Evolutionary conservation across 1,139 yeast species (phyloP).

Genomic region (Candida pseudoviswanathii): DNA sequence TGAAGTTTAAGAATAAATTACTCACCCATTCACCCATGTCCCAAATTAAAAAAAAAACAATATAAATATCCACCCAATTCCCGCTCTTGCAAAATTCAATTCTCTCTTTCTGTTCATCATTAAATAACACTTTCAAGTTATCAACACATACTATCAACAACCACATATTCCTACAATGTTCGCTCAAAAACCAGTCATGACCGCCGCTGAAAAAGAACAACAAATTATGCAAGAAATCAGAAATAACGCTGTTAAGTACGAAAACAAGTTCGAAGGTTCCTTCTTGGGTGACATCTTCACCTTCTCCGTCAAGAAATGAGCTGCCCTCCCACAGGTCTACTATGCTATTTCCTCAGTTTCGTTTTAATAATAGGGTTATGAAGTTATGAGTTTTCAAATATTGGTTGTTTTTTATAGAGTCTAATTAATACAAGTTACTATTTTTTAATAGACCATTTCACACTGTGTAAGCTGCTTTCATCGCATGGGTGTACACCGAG

Average conservation of each 20-base stretch:
- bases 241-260: constrained; percentile 36
- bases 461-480: not conserved
- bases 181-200: constrained; percentile 23
- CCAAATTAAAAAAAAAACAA: too few species aligned
- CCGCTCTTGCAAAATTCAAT: not conserved
- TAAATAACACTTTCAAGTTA: not conserved
- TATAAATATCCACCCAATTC: not conserved
- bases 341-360: not conserved
- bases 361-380: constrained; percentile 2
- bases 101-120: not conserved
- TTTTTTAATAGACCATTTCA: too few species aligned
- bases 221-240: constrained; percentile 51
- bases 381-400: not conserved
- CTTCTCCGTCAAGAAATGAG: constrained; percentile 26
- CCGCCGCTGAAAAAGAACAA: constrained; percentile 52
- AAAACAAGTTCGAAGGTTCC: constrained; percentile 45
- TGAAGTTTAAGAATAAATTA: not conserved
- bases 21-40: not conserved
- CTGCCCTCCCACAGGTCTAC: not conserved
- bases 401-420: not conserved
- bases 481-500: not conserved
- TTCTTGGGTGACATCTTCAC: constrained; percentile 49
- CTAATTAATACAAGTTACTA: too few species aligned
- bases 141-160: not conserved
- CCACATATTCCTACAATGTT: constrained; percentile 14